Conservation (phyloP, 306 rosid genomes). For the Lathyrus tuberosus region DNA sequence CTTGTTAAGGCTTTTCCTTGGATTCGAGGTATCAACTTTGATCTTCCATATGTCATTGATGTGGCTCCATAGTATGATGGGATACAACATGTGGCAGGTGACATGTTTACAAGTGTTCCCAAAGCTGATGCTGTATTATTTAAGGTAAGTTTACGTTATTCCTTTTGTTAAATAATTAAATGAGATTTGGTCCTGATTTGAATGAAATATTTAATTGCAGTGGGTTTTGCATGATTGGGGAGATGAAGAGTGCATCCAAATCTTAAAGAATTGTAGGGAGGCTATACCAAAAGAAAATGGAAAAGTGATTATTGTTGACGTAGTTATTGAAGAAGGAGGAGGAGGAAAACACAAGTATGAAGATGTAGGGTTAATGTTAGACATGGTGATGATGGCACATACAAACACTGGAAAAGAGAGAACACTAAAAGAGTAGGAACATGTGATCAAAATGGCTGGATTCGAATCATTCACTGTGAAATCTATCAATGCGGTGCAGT, state of each 20-base stretch:
- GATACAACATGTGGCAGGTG: constrained; percentile 59
- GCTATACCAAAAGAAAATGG: constrained; percentile 56
- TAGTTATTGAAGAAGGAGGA: constrained; percentile 45
- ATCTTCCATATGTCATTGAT: constrained; percentile 70
- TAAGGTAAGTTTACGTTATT: constrained; percentile 43
- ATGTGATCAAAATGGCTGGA: constrained; percentile 58
- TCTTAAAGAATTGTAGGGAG: constrained; percentile 57
- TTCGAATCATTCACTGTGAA: constrained; percentile 45
- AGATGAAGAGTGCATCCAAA: constrained; percentile 62
- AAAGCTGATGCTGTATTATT: constrained; percentile 69
- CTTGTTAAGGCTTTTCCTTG: constrained; percentile 49
- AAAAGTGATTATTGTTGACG: constrained; percentile 61
- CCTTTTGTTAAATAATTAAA: no score
- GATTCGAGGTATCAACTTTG: constrained; percentile 65
- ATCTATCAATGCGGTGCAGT: constrained; percentile 46
- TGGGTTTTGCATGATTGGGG: constrained; percentile 68
- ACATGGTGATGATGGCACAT: constrained; percentile 68
- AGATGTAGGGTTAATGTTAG: constrained; percentile 57
- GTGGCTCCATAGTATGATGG: no score
- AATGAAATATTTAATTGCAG: constrained; percentile 16
- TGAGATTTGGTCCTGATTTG: not conserved
- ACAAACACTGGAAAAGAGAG: constrained; percentile 64
- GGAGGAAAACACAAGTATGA: constrained; percentile 11
- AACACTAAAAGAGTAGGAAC: constrained; percentile 57
- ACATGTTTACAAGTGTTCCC: constrained; percentile 69